Base-by-base conservation (phyloP, 495 filamentous ascomycete genomes). In the Podospora comata region DNA sequence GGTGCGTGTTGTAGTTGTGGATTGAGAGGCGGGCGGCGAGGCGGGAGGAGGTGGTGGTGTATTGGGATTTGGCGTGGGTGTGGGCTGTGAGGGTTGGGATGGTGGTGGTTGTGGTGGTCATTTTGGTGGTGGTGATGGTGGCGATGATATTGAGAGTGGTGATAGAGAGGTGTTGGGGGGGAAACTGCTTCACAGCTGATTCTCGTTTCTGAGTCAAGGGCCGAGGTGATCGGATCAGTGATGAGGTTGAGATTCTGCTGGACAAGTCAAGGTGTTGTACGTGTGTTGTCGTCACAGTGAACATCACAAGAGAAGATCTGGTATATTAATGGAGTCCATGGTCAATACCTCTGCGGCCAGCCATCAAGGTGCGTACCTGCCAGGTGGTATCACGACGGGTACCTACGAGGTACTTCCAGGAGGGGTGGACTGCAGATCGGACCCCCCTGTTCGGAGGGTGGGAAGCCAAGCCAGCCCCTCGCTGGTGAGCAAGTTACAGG, bases 21-120 rank as follows among this genome's bases (percentile, higher is more conserved):
- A 67, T 67, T 15, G 66, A 59, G 30, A 67, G 59, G 39, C 66
- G 66, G 13, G 44, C 34, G 44, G 66, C 60, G 27, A 67, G 66
- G 13, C 62, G 62, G 66, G 58, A 62, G 66, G 26, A 39, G 11
- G 66, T 67, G 15, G 66, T 27, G 20, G 60, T 26, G 66, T 67
- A 67, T 54, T 67, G 66, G 34, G 5, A 56, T 60, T 44, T 6
- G 44, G 66, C 66, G 44, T 67, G 66, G 58, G 27, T 26, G 26
- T 59, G 62, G 48, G 66, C 58, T 15, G 27, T 32, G 23, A 27
- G 59, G 28, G 59, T 23, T 23, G 23, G 23, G 23, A 23, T 23
- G 23, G 23, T 23, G 23, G 23, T 23, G 23, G 23, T 23, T 23
- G 23, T 32, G 58, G 2, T 27, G 20, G 59, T 61, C 59, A 61